Evolutionary conservation across 2,329 filamentous ascomycete genomes (phyloP).

Genomic region (Colletotrichum sp.): DNA sequence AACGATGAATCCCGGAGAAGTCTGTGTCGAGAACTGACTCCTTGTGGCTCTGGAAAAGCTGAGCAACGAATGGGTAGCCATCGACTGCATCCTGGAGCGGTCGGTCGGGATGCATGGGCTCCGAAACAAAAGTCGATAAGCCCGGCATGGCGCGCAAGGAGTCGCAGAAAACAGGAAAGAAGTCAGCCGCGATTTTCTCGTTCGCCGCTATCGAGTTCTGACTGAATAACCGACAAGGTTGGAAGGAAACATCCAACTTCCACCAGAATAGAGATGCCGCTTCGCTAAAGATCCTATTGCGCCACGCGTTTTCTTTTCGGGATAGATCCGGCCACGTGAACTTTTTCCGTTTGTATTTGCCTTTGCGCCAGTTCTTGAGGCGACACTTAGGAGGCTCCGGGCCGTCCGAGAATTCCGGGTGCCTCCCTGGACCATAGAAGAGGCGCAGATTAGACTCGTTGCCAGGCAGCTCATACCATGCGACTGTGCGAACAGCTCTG

Average conservation of each 20-base stretch:
- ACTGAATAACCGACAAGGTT: background rate
- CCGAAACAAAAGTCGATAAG: background rate
- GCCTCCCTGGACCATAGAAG: background rate
- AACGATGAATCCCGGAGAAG: background rate
- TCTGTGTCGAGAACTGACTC: fast-evolving
- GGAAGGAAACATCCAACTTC: background rate
- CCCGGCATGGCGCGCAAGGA: background rate
- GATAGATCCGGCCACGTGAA: background rate
- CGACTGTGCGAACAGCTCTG: background rate
- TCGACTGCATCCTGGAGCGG: background rate
- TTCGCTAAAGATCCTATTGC: background rate
- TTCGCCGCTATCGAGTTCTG: fast-evolving
- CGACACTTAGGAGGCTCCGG: background rate
- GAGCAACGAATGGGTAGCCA: background rate
- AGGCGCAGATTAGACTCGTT: background rate
- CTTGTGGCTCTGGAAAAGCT: background rate
- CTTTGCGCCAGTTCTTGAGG: background rate
- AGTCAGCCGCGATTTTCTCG: background rate
- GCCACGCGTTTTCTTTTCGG: background rate
- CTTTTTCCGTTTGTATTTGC: background rate
- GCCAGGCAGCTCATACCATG: background rate
- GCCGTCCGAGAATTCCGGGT: background rate
- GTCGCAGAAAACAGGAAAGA: background rate
- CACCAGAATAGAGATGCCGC: background rate
- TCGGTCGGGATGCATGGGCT: background rate